These are phyloP conservation scores for Zygosaccharomyces sapae DNA, from an alignment of 1,139 yeast species.

Conservation along the genomic window DNA sequence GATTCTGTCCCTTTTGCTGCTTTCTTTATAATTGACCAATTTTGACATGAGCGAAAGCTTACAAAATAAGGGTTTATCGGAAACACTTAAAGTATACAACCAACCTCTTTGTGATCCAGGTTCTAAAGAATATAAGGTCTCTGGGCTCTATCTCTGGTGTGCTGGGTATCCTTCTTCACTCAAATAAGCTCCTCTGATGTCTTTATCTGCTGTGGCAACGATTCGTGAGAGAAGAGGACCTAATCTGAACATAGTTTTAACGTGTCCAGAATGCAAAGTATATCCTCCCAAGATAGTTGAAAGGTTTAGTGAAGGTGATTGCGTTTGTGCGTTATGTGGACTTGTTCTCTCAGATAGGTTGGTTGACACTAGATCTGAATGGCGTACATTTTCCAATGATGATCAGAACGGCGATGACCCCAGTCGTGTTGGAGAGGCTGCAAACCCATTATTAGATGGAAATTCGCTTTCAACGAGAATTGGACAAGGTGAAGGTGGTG, in stretches of 20 bases:
- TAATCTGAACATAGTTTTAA: constrained; percentile 79
- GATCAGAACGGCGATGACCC: constrained; percentile 99
- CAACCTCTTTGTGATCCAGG: not conserved
- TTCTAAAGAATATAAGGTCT: not conserved
- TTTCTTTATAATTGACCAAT: no score
- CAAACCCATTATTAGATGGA: constrained; percentile 89
- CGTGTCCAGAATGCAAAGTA: constrained; percentile 94
- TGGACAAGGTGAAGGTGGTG: constrained; percentile 69
- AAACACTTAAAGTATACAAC: not conserved
- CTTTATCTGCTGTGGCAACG: not conserved
- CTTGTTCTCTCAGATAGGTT: constrained; percentile 86
- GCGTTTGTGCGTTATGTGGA: constrained; percentile 96
- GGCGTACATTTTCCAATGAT: constrained; percentile 97
- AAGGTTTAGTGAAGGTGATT: constrained; percentile 94
- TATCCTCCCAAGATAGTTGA: constrained; percentile 95
- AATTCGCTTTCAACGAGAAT: constrained; percentile 91
- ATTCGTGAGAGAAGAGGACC: constrained; percentile 46
- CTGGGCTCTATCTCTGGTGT: not conserved
- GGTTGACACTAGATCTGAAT: constrained; percentile 93
- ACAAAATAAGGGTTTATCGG: no score
- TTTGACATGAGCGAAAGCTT: no score
- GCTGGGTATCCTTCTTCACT: not conserved
- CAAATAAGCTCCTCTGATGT: not conserved
- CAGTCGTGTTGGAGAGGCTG: constrained; percentile 98
- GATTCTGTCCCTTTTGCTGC: no score